Conservation (phyloP, 208 protist genomes). For the Balamuthia mandrillaris region DNA sequence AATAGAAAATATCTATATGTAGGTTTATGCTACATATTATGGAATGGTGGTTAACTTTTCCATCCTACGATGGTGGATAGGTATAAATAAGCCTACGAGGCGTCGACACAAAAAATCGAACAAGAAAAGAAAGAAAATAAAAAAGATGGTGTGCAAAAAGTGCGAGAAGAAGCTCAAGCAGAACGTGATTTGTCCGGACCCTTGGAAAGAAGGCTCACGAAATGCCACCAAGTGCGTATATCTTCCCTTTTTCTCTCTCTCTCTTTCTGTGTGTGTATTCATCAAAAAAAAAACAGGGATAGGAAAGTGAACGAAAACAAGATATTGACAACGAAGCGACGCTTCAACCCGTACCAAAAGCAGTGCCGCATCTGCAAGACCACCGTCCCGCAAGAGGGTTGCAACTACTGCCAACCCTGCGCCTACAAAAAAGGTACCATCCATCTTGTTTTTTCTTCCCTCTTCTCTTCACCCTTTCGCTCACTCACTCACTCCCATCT, state of each 20-base stretch:
- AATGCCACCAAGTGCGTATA: conserved; percentile 8
- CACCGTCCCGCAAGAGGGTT: not conserved
- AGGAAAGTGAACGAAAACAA: conserved; percentile 17
- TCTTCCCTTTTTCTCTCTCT: no score
- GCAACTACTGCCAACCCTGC: conserved; percentile 26
- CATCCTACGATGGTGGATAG: no score
- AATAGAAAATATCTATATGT: no score
- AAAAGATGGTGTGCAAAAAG: no score
- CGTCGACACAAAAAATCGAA: no score
- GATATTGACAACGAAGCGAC: not conserved
- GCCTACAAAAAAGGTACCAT: conserved; percentile 35
- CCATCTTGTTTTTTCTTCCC: not conserved
- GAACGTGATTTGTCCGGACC: conserved; percentile 19
- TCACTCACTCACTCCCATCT: not conserved
- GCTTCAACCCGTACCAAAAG: conserved; percentile 22
- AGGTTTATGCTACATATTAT: no score
- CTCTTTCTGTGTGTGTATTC: no score
- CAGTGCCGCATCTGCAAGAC: conserved; percentile 25
- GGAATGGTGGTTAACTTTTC: no score
- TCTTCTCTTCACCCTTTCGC: not conserved
- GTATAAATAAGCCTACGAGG: no score
- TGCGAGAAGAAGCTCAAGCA: no score
- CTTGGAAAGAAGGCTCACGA: conserved; percentile 18
- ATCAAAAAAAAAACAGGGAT: no score
- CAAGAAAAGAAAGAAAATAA: no score